Conservation (phyloP, 2,329 filamentous ascomycete genomes). For the Aspergillus flavus region DNA sequence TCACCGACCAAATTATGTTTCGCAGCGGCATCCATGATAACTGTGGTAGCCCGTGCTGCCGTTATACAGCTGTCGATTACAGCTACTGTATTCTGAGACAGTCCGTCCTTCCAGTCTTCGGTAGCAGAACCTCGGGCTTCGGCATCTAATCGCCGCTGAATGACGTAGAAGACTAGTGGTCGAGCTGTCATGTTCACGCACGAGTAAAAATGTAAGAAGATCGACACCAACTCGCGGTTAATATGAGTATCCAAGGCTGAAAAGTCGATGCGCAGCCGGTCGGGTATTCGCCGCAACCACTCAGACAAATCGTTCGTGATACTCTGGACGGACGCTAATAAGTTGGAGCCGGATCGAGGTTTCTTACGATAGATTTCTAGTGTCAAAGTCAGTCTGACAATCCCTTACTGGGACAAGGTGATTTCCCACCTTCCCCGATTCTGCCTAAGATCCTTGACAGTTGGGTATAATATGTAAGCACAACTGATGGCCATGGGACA, state of each 20-base stretch:
- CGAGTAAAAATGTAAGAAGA: slow-evolving; percentile 59
- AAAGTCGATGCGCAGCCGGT: slow-evolving; percentile 53
- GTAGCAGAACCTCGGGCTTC: slow-evolving; percentile 36
- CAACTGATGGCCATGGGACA: slow-evolving; percentile 48
- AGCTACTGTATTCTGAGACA: slow-evolving; percentile 52
- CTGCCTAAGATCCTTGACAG: slow-evolving; percentile 56
- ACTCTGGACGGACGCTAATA: slow-evolving; percentile 54
- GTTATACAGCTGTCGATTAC: slow-evolving; percentile 58
- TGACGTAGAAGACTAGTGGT: slow-evolving; percentile 57
- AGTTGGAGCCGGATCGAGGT: slow-evolving; percentile 49
- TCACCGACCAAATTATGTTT: slow-evolving; percentile 55
- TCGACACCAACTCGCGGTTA: slow-evolving; percentile 55
- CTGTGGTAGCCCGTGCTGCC: slow-evolving; percentile 53
- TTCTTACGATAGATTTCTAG: slow-evolving; percentile 54
- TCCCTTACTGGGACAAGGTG: too few species aligned
- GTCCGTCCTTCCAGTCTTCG: slow-evolving; percentile 50
- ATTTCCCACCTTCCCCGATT: slow-evolving; percentile 42
- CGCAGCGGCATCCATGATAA: slow-evolving; percentile 53
- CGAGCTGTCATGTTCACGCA: slow-evolving; percentile 61
- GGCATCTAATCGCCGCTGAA: slow-evolving; percentile 51
- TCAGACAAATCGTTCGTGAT: slow-evolving; percentile 54
- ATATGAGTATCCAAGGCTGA: slow-evolving; percentile 44
- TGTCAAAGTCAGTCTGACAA: slow-evolving; percentile 13
- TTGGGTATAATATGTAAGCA: slow-evolving; percentile 56
- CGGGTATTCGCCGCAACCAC: slow-evolving; percentile 55